Evolutionary conservation across 2,329 filamentous ascomycete genomes (phyloP).

Genomic region (Fusarium ambrosium): DNA sequence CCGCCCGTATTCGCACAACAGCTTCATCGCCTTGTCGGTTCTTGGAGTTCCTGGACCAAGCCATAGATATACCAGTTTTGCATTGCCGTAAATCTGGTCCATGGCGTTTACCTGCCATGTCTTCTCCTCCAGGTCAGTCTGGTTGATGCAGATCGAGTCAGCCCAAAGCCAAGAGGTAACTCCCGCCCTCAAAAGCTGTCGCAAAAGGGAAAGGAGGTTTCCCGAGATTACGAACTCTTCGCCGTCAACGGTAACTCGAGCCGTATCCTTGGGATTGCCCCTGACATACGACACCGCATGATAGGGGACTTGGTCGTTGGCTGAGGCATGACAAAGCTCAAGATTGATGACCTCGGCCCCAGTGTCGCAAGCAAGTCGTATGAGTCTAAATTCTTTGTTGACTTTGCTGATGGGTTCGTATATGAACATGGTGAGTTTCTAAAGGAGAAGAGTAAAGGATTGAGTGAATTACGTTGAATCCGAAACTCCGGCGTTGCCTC

Average conservation of each 20-base stretch:
- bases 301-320: constrained; percentile 14
- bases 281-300: constrained; percentile 41
- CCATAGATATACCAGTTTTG: constrained; percentile 36
- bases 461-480: constrained; percentile 1
- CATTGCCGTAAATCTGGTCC: constrained; percentile 29
- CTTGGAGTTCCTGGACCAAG: constrained; percentile 21
- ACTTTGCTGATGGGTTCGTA: constrained; percentile 7
- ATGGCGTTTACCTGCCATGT: constrained; percentile 35
- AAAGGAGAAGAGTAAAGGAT: background rate
- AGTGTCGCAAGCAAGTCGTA: constrained; percentile 16
- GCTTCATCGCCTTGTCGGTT: constrained; percentile 23
- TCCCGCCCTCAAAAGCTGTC: constrained; percentile 9
- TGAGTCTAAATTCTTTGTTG: constrained; percentile 29
- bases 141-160: constrained; percentile 42
- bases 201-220: constrained; percentile 24
- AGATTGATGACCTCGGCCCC: constrained; percentile 8
- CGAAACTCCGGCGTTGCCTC: background rate
- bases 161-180: constrained; percentile 39
- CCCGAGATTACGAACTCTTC: background rate
- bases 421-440: background rate
- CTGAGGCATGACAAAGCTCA: constrained; percentile 20
- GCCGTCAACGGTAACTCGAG: constrained; percentile 12
- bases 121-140: constrained; percentile 35
- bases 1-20: constrained; percentile 11
- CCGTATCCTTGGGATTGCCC: constrained; percentile 11